Evolutionary conservation across 805 yeast genomes (phyloP), one percentile per base, ranked within the genome.

Genomic region (Maudiozyma turicensis): DNA sequence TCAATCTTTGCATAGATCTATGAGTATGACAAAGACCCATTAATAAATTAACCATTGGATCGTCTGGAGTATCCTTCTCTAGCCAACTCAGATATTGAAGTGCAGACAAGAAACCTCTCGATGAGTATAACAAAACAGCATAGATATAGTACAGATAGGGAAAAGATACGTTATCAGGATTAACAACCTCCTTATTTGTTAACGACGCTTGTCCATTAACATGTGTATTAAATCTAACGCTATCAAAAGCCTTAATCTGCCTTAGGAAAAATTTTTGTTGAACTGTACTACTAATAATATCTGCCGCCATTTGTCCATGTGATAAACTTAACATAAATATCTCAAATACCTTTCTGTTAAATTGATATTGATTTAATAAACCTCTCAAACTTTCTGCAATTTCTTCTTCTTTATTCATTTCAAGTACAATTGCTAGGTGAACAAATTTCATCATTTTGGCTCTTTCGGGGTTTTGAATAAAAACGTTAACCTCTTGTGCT

Each of bases 231-330:
- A 64, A 60, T 32, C 80, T 74, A 13, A 84, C 59, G 2, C 93
- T 78, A 63, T 93, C 99, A 62, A 78, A 81, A 0, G 96, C 95
- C 61, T 91, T 93, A 54, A 91, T 72, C 57, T 90, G 97, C 56
- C 99, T 79, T 52, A 93, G 69, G 53, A 91, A 82, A 61, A 81
- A 91, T 64, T 93, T 93, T 58, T 91, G 98, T 60, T 87, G 91
- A 52, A 87, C 86, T 35, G 87, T 81, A 44, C 84, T 82, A 45
- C 86, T 82, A 59, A 84, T 79, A 14, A 77, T 72, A 11, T 79
- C 83, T 57, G 78, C 68, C 1, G 85, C 77, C 6, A 68, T 69
- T 31, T 72, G 69, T 0, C 91, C 89, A 14, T 59, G 56, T 1
- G 83, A 69, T 51, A 85, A 78, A 43, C 84, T 73, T 43, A 84